These are phyloP conservation scores for Aschersonia sp. DNA, from an alignment of 2,329 filamentous ascomycete species.

Conservation along the genomic window DNA sequence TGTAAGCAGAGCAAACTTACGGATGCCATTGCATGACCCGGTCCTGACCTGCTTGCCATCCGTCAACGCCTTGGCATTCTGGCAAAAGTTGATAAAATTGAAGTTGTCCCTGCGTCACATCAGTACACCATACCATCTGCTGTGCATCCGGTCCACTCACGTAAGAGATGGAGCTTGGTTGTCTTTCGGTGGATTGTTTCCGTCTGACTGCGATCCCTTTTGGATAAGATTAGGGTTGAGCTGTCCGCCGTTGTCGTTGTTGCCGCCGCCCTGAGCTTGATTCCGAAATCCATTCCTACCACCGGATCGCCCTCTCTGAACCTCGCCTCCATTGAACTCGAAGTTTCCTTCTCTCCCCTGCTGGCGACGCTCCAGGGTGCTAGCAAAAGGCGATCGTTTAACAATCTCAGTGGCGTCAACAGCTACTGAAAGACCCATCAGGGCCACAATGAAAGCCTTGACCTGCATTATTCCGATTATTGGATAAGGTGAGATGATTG, in stretches of 20 bases:
- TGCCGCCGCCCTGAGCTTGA: background rate
- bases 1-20: conserved; percentile 16
- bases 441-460: conserved; percentile 32
- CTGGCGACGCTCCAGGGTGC: conserved; percentile 26
- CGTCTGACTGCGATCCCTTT: conserved; percentile 32
- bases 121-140: background rate
- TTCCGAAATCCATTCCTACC: background rate
- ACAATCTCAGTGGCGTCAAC: conserved; percentile 29
- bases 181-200: conserved; percentile 26
- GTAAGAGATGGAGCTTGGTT: conserved; percentile 38
- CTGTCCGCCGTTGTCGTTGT: conserved; percentile 10
- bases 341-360: background rate
- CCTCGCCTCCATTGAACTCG: background rate
- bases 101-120: conserved; percentile 27
- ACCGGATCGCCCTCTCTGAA: background rate
- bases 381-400: conserved; percentile 20
- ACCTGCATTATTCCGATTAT: conserved; percentile 27
- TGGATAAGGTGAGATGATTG: background rate
- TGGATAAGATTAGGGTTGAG: conserved; percentile 31
- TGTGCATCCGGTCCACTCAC: conserved; percentile 19
- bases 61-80: conserved; percentile 33
- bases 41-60: conserved; percentile 42
- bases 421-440: conserved; percentile 22
- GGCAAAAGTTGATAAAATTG: conserved; percentile 53
- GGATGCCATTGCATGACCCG: conserved; percentile 51